These are phyloP conservation scores for Trichoderma sp. DNA, from an alignment of 2,329 filamentous ascomycete genomes.

Conservation along the genomic window DNA sequence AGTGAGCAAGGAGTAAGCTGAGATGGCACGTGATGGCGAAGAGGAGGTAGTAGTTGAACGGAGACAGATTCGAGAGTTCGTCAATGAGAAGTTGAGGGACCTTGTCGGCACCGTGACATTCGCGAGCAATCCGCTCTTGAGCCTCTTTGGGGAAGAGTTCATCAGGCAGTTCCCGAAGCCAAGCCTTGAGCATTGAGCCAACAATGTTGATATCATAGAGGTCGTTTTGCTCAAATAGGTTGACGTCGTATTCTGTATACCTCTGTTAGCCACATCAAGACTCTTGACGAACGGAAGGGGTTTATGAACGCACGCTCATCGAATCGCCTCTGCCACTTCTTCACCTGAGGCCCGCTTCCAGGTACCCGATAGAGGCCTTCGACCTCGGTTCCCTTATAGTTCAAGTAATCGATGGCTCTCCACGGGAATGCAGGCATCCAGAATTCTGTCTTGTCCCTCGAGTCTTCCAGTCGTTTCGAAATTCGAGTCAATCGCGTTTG, in stretches of 20 bases:
- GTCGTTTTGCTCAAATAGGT: slow-evolving; percentile 81
- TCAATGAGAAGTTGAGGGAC: slow-evolving; percentile 86
- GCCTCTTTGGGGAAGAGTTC: slow-evolving; percentile 84
- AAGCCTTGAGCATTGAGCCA: slow-evolving; percentile 92
- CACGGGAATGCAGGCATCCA: slow-evolving; percentile 98
- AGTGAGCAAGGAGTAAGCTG: slow-evolving; percentile 83
- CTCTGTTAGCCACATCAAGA: slow-evolving; percentile 21
- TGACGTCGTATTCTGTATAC: slow-evolving; percentile 72
- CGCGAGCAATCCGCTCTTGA: slow-evolving; percentile 74
- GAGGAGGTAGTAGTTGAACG: slow-evolving; percentile 95
- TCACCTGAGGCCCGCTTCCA: slow-evolving; percentile 84
- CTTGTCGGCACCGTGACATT: slow-evolving; percentile 73
- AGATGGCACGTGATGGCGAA: slow-evolving; percentile 97
- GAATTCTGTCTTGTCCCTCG: slow-evolving; percentile 92
- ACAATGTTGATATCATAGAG: slow-evolving; percentile 96
- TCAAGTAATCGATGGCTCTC: slow-evolving; percentile 93
- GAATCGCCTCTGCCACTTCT: slow-evolving; percentile 89
- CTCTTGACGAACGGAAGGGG: not conserved
- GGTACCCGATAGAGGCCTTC: slow-evolving; percentile 92
- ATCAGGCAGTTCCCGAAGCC: slow-evolving; percentile 91
- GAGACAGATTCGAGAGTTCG: slow-evolving; percentile 88
- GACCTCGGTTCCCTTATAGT: slow-evolving; percentile 90
- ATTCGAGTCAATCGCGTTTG: slow-evolving; percentile 90
- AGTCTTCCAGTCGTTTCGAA: slow-evolving; percentile 81
- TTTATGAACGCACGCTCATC: slow-evolving; percentile 62